phyloP scores from a whole-genome alignment of 164 flowering plant species.

The Magnolia kwangsiensis region DNA sequence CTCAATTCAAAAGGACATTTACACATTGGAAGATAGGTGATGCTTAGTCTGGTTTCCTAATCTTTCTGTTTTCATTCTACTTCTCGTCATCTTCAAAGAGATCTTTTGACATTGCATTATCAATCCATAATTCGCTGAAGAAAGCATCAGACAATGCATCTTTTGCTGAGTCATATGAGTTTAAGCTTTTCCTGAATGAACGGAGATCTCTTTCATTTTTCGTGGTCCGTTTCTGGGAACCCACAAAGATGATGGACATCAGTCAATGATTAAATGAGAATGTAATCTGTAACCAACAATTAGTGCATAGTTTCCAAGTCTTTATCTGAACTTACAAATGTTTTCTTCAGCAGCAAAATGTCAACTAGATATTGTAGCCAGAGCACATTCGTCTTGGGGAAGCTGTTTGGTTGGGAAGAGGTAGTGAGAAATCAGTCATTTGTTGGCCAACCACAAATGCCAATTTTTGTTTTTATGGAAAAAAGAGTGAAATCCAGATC shows the following conservation, averaged over 20 bases:
- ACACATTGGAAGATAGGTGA: background rate
- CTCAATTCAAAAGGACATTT: background rate
- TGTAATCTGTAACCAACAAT: background rate
- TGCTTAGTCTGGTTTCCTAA: background rate
- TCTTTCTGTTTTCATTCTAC: background rate
- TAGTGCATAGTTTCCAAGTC: background rate
- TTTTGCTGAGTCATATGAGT: conserved; percentile 56
- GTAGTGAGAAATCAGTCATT: background rate
- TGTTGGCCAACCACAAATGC: background rate
- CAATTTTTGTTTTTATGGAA: background rate
- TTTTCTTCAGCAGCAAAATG: conserved; percentile 72
- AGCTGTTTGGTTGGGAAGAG: conserved; percentile 41
- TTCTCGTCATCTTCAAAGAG: background rate
- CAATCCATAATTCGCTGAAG: conserved; percentile 55
- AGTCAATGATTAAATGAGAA: background rate
- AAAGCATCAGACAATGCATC: conserved; percentile 72
- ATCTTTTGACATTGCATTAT: background rate
- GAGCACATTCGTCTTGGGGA: conserved; percentile 83
- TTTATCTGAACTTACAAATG: conserved; percentile 66
- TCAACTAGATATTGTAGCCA: conserved; percentile 93
- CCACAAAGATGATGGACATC: background rate
- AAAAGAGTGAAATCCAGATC: background rate
- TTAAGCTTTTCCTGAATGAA: conserved; percentile 73
- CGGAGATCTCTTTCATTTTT: conserved; percentile 75
- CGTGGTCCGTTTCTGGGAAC: conserved; percentile 58